Conservation (phyloP, 139 green algal genomes). For the Closterium sp. region DNA sequence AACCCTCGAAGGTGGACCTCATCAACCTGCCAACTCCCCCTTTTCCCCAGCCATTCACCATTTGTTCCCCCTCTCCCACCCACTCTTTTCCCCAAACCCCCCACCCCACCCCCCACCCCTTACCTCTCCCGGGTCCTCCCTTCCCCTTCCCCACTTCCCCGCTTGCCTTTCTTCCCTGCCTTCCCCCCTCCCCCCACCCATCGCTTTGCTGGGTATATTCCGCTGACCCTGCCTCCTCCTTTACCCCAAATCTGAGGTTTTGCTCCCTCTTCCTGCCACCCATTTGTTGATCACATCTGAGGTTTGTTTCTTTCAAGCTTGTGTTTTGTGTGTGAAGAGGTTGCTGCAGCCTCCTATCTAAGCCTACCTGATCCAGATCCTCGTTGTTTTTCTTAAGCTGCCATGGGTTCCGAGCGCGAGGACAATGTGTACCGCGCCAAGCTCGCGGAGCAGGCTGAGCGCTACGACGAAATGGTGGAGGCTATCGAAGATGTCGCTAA, state of each 20-base stretch:
- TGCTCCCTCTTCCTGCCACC: background rate
- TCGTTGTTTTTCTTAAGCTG: background rate
- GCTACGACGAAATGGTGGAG: slow-evolving; percentile 80
- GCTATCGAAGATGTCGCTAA: slow-evolving; percentile 54
- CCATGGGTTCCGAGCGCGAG: slow-evolving; percentile 34
- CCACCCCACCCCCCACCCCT: background rate
- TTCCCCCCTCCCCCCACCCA: background rate
- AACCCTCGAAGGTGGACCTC: background rate
- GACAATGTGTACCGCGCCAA: slow-evolving; percentile 79
- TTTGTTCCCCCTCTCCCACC: too few species aligned
- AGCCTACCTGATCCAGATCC: background rate
- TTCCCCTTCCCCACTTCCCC: background rate
- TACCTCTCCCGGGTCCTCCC: background rate
- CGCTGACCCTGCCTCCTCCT: background rate
- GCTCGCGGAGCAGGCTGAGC: slow-evolving; percentile 95
- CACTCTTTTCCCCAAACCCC: background rate
- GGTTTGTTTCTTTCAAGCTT: background rate
- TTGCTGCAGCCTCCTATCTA: background rate
- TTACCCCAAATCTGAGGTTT: background rate
- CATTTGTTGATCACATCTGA: background rate
- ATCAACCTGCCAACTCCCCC: background rate
- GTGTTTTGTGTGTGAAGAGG: background rate
- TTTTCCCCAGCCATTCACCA: background rate
- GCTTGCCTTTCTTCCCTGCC: background rate
- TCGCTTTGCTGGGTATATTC: background rate